Evolutionary conservation across 169 alveolate genomes (phyloP), one percentile per base, ranked within the genome.

Genomic region (Toxoplasma gondii): DNA sequence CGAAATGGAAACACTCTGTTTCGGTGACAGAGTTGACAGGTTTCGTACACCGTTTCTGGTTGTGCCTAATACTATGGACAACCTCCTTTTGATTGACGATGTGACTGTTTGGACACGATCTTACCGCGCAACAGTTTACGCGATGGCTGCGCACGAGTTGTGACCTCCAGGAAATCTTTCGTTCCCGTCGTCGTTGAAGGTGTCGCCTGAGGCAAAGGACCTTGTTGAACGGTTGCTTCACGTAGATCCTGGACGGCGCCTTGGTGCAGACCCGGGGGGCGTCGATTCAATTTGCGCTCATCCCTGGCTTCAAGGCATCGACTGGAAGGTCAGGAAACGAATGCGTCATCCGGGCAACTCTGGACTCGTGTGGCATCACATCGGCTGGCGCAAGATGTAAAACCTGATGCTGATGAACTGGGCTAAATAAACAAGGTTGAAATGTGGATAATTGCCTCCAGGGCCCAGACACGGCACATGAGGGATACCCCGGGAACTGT

Each of bases 231-330:
- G 93, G 16, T 45, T 88, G 39, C 64, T 88, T 24, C 34, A 67
- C 10, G 34, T 41, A 10, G 93, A 88, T n/a, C 93, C 93, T 0
- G 43, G 41, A 44, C n/a, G 39, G 38, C 83, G 93, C 10, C 69
- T 88, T 5, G 93, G 93, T 7, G 70, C 58, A 31, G 69, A 67
- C 69, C 87, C 43, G 87, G 87, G 41, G 41, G 93, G 93, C 31
- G 86, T 88, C 31, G 69, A 88, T 34, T 67, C 44, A 67, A 38
- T 88, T 31, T 7, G 58, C 54, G 54, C 54, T 38, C 93, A 88
- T 38, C 83, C 58, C n/a, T 88, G 93, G 93, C 74, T 88, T 29
- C 58, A 19, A 34, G 93, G 86, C 86, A 39, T 88, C 54, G 29
- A 38, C 86, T 88, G 93, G 93, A 88, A 88, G 54, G 93, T 88